Conservation (phyloP, 129 eudicot genomes). For the Kitagawia praeruptora region DNA sequence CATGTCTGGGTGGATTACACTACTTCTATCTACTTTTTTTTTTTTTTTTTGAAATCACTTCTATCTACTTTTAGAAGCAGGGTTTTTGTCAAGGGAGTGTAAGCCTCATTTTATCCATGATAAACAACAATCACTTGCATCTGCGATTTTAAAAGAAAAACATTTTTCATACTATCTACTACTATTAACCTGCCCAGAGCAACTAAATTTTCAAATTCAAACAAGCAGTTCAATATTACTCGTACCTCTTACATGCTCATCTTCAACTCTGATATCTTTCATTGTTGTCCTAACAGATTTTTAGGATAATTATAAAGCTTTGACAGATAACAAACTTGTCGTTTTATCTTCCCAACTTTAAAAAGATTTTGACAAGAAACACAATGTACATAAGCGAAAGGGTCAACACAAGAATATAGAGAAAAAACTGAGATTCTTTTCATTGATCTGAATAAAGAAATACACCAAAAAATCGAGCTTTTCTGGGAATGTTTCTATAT, state of each 20-base stretch:
- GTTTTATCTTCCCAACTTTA: not conserved
- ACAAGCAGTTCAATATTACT: not conserved
- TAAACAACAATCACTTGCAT: not conserved
- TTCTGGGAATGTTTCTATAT: not conserved
- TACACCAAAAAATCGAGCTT: not conserved
- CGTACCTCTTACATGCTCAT: not conserved
- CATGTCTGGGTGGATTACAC: too few species aligned
- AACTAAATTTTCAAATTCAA: not conserved
- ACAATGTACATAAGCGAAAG: not conserved
- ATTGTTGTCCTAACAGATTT: too few species aligned
- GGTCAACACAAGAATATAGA: not conserved
- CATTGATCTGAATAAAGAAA: not conserved
- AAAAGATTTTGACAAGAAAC: not conserved
- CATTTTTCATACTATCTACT: not conserved
- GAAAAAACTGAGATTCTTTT: not conserved
- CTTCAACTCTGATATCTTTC: not conserved
- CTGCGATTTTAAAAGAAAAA: not conserved
- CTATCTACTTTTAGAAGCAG: too few species aligned
- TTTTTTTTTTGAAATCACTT: too few species aligned
- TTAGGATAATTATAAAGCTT: not conserved
- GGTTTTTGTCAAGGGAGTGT: not conserved
- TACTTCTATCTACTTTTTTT: too few species aligned
- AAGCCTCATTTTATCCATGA: not conserved
- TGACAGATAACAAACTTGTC: not conserved
- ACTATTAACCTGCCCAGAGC: not conserved